These are phyloP conservation scores for Leucaena leucocephala DNA, from an alignment of 306 rosid species.

Conservation along the genomic window DNA sequence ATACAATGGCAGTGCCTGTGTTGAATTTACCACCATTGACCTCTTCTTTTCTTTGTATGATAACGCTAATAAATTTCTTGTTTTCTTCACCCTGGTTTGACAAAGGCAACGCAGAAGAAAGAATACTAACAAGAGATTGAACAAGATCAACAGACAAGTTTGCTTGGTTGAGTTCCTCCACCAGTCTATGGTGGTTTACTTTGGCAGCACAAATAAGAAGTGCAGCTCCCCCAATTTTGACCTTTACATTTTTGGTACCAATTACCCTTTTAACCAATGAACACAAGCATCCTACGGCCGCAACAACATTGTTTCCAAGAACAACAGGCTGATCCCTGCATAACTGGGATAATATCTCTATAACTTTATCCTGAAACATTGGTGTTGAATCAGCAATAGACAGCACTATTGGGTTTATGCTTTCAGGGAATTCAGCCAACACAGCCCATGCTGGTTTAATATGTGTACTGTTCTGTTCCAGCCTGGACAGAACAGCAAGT, in stretches of 20 bases:
- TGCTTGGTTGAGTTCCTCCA: constrained; percentile 81
- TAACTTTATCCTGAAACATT: constrained; percentile 83
- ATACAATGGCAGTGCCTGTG: constrained; percentile 59
- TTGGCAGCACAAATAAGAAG: constrained; percentile 88
- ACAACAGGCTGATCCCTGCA: constrained; percentile 84
- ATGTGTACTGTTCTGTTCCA: constrained; percentile 50
- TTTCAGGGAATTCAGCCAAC: constrained; percentile 83
- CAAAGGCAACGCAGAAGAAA: constrained; percentile 54
- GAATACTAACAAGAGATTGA: constrained; percentile 76
- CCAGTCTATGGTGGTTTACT: constrained; percentile 78
- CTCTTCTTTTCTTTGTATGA: constrained; percentile 58
- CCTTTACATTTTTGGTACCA: constrained; percentile 63
- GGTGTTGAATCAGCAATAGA: constrained; percentile 80
- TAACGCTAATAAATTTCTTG: constrained; percentile 71
- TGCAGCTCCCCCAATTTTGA: constrained; percentile 86
- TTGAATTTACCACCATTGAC: constrained; percentile 46
- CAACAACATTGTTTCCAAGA: constrained; percentile 68
- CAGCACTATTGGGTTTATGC: constrained; percentile 82
- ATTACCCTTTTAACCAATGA: constrained; percentile 81
- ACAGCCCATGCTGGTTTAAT: constrained; percentile 91
- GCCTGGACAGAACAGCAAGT: constrained; percentile 86
- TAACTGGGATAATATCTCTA: constrained; percentile 85
- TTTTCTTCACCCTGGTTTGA: constrained; percentile 46
- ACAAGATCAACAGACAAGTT: constrained; percentile 65
- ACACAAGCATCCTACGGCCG: constrained; percentile 70